Evolutionary conservation across 495 filamentous ascomycete genomes (phyloP), one percentile per base, ranked within the genome.

Genomic region (Penicillium manginii): DNA sequence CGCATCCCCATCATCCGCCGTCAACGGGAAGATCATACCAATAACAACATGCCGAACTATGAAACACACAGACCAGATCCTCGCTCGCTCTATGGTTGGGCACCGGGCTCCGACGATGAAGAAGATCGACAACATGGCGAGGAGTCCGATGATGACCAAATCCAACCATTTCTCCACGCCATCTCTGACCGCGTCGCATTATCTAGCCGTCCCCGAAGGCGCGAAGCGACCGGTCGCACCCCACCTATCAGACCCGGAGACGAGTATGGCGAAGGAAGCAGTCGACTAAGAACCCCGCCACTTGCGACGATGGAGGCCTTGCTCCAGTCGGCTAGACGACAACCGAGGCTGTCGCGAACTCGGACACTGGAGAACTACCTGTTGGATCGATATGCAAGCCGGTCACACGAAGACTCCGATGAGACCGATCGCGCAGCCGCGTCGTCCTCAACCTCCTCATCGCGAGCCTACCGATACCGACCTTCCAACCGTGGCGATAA

Each of bases 71-170:
- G 79, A 2, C 74, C 82, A 21, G 81, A 74, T 51, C 60, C 75
- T 50, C 79, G 83, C 45, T 76, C 72, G 45, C 68, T 85, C 22
- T 84, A 85, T 65, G 85, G 84, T 57, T 86, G 85, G 85, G 81
- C 83, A 22, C 84, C 84, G 11, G 78, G 77, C 5, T 79, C 82
- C 37, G 80, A 84, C 40, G 75, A 81, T 32, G 83, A 85, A 32
- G 72, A 76, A 26, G 75, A 76, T 39, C 15, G 7, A 37, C 61
- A 33, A 4, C 59, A 52, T 40, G 54, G 54, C 47, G 66, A 69
- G 32, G 69, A 73, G 42, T 60, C 65, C 40, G 61, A 66, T n/a
- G 70, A 73, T 15, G 73, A 77, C 37, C 66, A 67, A 6, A 61
- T 73, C 35, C 68, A 67, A n/a, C 68, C 67, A 1, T 70, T 70